Conservation (phyloP, 306 rosid genomes). For the Malus sylvestris region DNA sequence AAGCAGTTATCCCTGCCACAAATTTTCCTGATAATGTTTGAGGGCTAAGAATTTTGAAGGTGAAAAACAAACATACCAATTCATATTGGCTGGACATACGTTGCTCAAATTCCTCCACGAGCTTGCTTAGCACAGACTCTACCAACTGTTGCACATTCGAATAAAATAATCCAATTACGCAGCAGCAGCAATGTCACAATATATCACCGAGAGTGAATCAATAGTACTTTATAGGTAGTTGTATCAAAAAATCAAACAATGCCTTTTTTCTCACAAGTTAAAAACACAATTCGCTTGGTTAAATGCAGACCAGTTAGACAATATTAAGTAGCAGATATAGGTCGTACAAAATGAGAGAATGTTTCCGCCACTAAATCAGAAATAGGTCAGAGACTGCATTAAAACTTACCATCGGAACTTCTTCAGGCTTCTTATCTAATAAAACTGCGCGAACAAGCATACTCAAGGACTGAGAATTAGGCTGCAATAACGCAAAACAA, state of each 20-base stretch:
- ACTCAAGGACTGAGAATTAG: slow-evolving; percentile 53
- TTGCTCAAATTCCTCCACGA: slow-evolving; percentile 81
- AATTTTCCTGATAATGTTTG: neutral
- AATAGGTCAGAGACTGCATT: slow-evolving; percentile 2
- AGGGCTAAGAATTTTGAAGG: neutral
- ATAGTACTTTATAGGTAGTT: neutral
- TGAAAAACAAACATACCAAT: slow-evolving; percentile 37
- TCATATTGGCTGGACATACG: slow-evolving; percentile 58
- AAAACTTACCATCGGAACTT: slow-evolving; percentile 67
- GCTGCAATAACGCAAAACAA: slow-evolving; percentile 31
- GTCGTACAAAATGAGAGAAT: neutral
- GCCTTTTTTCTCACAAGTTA: neutral
- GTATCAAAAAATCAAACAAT: neutral
- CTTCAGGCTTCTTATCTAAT: slow-evolving; percentile 85
- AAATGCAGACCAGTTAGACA: neutral
- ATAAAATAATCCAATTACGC: slow-evolving; percentile 12
- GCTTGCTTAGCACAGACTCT: slow-evolving; percentile 79
- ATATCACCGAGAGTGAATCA: neutral
- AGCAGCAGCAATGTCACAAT: slow-evolving; percentile 10
- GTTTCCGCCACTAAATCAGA: neutral
- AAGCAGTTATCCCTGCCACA: neutral
- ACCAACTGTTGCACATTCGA: slow-evolving; percentile 59
- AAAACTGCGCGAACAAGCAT: slow-evolving; percentile 67
- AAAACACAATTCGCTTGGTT: neutral
- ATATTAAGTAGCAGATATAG: neutral